These are phyloP conservation scores for Prunus yedoensis DNA, from an alignment of 331 rosid genomes.

Conservation along the genomic window DNA sequence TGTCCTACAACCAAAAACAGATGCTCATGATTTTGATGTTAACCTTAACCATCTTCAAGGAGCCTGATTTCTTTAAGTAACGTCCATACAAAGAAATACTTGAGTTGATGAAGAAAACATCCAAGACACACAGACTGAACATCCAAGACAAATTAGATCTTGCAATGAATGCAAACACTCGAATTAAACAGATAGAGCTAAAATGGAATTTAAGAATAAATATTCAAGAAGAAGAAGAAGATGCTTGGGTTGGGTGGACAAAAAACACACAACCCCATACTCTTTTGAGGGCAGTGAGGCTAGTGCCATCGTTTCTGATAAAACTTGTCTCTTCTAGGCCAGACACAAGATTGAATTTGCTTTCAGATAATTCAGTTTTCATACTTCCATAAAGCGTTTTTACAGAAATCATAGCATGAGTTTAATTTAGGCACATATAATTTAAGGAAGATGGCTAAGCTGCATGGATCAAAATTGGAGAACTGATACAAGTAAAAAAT, in stretches of 20 bases:
- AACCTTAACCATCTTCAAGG: conserved; percentile 26
- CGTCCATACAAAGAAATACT: conserved; percentile 25
- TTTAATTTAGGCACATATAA: neutral
- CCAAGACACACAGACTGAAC: too few species aligned
- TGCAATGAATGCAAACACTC: too few species aligned
- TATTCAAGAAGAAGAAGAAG: too few species aligned
- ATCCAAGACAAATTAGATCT: too few species aligned
- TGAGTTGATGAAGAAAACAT: conserved; percentile 27
- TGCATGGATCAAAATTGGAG: neutral
- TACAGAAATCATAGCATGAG: neutral
- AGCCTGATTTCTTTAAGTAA: conserved; percentile 13
- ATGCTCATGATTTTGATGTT: conserved; percentile 42
- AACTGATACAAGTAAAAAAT: neutral
- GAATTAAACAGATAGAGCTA: too few species aligned
- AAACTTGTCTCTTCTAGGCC: neutral
- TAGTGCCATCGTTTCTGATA: neutral
- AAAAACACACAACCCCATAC: too few species aligned
- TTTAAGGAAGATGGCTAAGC: neutral
- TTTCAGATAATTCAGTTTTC: too few species aligned
- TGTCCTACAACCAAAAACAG: conserved; percentile 21
- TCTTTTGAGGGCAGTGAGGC: too few species aligned
- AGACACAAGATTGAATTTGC: neutral
- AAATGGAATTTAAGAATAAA: too few species aligned
- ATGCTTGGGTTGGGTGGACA: too few species aligned
- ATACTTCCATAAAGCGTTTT: too few species aligned